phyloP scores from a whole-genome alignment of 2,329 filamentous ascomycete species.

The Rhinocladiella similis region DNA sequence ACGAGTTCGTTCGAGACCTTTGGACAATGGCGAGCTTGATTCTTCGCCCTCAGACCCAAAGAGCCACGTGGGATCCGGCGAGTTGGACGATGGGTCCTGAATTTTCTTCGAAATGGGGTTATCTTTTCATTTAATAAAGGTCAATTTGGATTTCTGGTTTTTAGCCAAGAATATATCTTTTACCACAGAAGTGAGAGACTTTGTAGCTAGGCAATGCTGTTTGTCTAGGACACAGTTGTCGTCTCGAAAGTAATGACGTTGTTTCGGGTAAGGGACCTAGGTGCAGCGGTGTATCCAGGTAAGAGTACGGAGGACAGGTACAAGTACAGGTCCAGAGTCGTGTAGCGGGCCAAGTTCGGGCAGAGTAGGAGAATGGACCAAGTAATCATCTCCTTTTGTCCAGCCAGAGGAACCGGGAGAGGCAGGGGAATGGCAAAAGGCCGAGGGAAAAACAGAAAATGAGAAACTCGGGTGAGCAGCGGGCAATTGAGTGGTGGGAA shows the following conservation, averaged over 20 bases:
- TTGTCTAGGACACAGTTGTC: too few relatives aligned
- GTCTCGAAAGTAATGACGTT: too few relatives aligned
- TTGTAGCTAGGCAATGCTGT: too few relatives aligned
- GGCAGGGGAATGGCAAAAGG: background rate
- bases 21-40: background rate
- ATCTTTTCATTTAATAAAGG: background rate
- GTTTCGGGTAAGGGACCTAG: too few relatives aligned
- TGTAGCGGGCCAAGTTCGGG: background rate
- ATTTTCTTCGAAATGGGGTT: background rate
- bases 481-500: too few relatives aligned
- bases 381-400: background rate
- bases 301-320: too few relatives aligned
- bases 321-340: too few relatives aligned
- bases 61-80: background rate
- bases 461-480: too few relatives aligned
- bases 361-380: background rate
- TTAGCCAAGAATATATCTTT: background rate
- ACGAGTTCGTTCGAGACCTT: too few relatives aligned
- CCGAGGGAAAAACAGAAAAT: background rate
- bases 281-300: too few relatives aligned
- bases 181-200: too few relatives aligned
- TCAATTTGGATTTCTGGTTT: background rate
- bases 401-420: too few relatives aligned
- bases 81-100: background rate
- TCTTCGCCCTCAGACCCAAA: background rate